Base-by-base conservation (phyloP, 352 stramenopile genomes). In the Globisporangium nunn region DNA sequence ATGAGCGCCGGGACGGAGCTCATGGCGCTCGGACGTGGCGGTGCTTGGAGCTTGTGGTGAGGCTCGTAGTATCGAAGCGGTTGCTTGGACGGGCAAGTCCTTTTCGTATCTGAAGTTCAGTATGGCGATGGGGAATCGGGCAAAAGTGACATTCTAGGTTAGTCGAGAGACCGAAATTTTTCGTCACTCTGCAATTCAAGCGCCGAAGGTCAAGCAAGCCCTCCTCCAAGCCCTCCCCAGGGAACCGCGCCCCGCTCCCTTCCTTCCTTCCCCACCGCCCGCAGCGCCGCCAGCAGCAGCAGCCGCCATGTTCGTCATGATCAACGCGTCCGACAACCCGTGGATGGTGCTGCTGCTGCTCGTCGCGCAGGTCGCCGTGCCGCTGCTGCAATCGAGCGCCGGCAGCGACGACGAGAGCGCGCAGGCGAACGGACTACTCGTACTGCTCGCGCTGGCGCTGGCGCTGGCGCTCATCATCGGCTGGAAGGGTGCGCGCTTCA, bases 261-360 rank as follows among this genome's bases (percentile, higher is more conserved):
- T 6, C 41, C 7, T 47, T 73, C 68, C 74, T 76, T 41, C 58
- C 35, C 10, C 8, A 7, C 8, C 10, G 7, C 35, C 33, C 8
- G 5, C 1, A 5, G 61, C 18, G 28, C 40, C n/a, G n/a, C n/a
- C 33, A 45, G 23, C 18, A 33, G 23, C 6, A n/a, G 29, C 31
- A 37, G 43, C 35, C 41, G 56, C 54, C 62, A 91, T 91, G 81
- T 84, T 91, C 31, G 77, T 91, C 54, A 78, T 91, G 66, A 75
- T 89, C 50, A 89, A 85, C 53, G 74, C 72, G 52, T 84, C 77
- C 51, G 75, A 88, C 67, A 91, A 89, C 63, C 81, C 81, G 11
- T 88, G 79, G 81, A 84, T 91, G 69, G 74, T 91, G 56, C 73
- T 69, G 55, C 68, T 91, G 64, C 63, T 89, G 54, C 71, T 91